phyloP scores from a whole-genome alignment of 2,329 filamentous ascomycete genomes.

The Aspergillus novofumigatus region DNA sequence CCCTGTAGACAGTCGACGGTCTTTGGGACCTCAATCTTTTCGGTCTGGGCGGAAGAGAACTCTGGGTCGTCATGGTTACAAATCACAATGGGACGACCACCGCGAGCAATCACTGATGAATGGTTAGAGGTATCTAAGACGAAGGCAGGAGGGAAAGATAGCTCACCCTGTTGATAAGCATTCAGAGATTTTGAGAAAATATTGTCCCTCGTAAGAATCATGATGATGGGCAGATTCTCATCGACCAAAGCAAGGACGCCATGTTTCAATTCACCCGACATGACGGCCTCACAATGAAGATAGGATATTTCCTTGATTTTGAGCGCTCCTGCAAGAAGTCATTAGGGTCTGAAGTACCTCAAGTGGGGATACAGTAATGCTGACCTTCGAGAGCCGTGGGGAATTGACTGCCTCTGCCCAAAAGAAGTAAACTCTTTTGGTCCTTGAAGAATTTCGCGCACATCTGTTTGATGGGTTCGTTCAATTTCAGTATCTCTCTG shows the following conservation, averaged over 20 bases:
- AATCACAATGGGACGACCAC: conserved; percentile 95
- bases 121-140: conserved; percentile 24
- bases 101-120: conserved; percentile 77
- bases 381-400: conserved; percentile 84
- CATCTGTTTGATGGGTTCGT: conserved; percentile 89
- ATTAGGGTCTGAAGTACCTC: conserved; percentile 9
- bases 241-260: conserved; percentile 96
- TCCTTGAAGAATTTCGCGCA: conserved; percentile 91
- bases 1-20: conserved; percentile 95
- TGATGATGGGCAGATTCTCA: conserved; percentile 98
- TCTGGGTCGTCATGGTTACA: conserved; percentile 89
- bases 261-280: conserved; percentile 99
- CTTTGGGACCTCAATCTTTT: conserved; percentile 96
- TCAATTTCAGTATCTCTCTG: conserved; percentile 83
- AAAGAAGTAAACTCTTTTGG: conserved; percentile 90
- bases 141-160: not conserved
- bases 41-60: conserved; percentile 81
- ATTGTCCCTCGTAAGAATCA: conserved; percentile 95
- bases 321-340: conserved; percentile 59
- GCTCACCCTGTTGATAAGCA: conserved; percentile 90
- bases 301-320: conserved; percentile 99
- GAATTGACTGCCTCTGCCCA: conserved; percentile 94
- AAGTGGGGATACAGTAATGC: conserved; percentile 4
- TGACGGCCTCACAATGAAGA: conserved; percentile 98
- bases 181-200: conserved; percentile 99